Evolutionary conservation across 1,139 yeast genomes (phyloP), one percentile per base, ranked within the genome.

Genomic region (Wickerhamiella infanticola): DNA sequence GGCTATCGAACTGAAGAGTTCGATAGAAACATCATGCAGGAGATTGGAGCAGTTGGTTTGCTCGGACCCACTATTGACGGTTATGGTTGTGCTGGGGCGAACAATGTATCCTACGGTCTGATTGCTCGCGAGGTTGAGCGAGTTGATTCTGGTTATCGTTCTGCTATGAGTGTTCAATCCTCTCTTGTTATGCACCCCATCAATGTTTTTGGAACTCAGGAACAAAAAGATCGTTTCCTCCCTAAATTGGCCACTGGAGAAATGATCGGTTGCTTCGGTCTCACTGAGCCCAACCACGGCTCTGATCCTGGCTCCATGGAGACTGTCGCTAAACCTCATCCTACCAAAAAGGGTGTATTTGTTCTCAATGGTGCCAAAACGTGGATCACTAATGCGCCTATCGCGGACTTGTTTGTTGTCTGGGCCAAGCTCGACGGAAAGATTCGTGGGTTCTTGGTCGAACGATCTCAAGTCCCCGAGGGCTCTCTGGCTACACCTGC

Each of bases 371-470:
- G 72, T 13, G 63, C 70, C 39, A 67, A 67, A 55, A 67, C 59
- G 48, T 67, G 72, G 72, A 67, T 67, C 59, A 68, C 72, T 44
- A 67, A 68, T 57, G 63, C 72, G 3, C 72, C 72, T 24, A 66
- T 67, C 50, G 72, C 72, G 23, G 72, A 67, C 45, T 55, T 68
- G 23, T 47, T 63, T 40, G 57, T 68, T 13, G 66, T 67, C 24
- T 67, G 72, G 72, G 72, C 70, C 42, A 68, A 67, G 51, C 63
- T 68, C 24, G 67, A 67, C 48, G 72, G 70, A 39, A 60, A 55
- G 47, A 63, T 67, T 44, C 63, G 72, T 26, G 72, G 72, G 1
- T 68, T 67, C 50, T 52, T 68, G 31, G 59, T 67, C 31, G 72
- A 67, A 49, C 60, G 72, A 40, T 51, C 52, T 27, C 55, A 54